Evolutionary conservation across 768 basidiomycete genomes (phyloP), one percentile per base, ranked within the genome.

Genomic region (Boletus subcaerulescens): DNA sequence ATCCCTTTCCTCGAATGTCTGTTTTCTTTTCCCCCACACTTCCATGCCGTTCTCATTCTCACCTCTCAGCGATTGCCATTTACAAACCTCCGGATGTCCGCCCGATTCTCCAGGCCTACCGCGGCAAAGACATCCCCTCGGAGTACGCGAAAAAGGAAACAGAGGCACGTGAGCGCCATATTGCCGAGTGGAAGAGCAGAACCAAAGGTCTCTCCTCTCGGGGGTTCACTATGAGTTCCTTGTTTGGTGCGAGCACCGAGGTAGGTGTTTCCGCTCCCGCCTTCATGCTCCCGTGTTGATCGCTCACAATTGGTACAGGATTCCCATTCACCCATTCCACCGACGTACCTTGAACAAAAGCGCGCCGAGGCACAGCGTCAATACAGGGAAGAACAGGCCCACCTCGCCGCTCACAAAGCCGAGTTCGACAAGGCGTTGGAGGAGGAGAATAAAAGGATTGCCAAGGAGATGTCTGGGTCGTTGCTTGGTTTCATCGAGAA

Each of bases 1-100:
- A 94, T 99, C 60, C 96, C 96, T 1, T 98, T 98, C 85, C 80
- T 99, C 5, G 97, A 98, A 76, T 93, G 93, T 78, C 64, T 50
- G 79, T 74, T 10, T n/a, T 7, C 29, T 20, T 46, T 15, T 56
- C 47, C 2, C 22, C 15, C 26, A 5, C 39, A 2, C 22, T 15
- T 2, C 17, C n/a, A 31, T 45, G 13, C 18, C 31, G 13, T 52
- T 26, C 33, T 52, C 39, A 59, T 24, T 0, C 18, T 33, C 14
- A 15, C 11, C 8, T 20, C 26, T 35, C 62, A 96, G 96, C 97
- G 8, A 87, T 99, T 55, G 95, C 86, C 1, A 95, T 98, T 60
- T 94, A 93, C 76, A 87, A 86, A 58, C 87, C 91, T 1, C 67
- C 78, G 24, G 97, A 98, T 63, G 88, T 98, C 4, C 85, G 96